Evolutionary conservation across 441 rosid species (phyloP).

Genomic region (Kokia cookei): DNA sequence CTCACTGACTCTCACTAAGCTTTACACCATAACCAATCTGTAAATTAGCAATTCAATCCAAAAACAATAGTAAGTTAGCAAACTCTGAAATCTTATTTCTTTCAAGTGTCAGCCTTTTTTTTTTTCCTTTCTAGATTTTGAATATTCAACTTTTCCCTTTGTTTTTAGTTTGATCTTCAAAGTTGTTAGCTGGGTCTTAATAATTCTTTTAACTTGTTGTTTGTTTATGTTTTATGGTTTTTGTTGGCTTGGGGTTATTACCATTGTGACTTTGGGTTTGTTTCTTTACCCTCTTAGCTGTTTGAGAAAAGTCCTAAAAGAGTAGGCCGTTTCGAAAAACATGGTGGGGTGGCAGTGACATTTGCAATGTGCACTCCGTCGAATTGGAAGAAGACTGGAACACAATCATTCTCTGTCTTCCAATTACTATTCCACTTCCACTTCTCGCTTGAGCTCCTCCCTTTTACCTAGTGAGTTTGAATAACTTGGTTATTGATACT

Average conservation of each 20-base stretch:
- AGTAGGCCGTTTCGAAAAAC: conserved; percentile 3
- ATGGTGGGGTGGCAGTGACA: conserved; percentile 78
- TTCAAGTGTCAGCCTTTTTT: not conserved
- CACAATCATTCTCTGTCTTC: conserved; percentile 25
- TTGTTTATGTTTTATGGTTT: not conserved
- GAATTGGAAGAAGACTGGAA: conserved; percentile 39
- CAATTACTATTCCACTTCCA: conserved; percentile 26
- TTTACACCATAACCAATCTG: not conserved
- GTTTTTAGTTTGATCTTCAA: not conserved
- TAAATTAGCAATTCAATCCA: too few relatives aligned
- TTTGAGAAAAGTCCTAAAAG: not conserved
- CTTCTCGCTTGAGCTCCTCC: conserved; percentile 23
- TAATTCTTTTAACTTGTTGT: not conserved
- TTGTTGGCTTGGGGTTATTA: not conserved
- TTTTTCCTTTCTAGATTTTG: not conserved
- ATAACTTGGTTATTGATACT: not conserved
- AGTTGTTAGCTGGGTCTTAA: not conserved
- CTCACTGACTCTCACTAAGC: not conserved
- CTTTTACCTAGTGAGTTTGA: conserved; percentile 26
- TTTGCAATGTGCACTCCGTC: conserved; percentile 45
- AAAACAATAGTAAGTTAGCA: not conserved
- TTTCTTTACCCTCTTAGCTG: not conserved
- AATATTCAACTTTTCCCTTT: not conserved
- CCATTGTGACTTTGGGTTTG: not conserved
- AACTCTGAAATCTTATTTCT: not conserved